Evolutionary conservation across 176 grass and related monocot genomes (phyloP), one percentile per base, ranked within the genome.

Genomic region (Oryza nivara): DNA sequence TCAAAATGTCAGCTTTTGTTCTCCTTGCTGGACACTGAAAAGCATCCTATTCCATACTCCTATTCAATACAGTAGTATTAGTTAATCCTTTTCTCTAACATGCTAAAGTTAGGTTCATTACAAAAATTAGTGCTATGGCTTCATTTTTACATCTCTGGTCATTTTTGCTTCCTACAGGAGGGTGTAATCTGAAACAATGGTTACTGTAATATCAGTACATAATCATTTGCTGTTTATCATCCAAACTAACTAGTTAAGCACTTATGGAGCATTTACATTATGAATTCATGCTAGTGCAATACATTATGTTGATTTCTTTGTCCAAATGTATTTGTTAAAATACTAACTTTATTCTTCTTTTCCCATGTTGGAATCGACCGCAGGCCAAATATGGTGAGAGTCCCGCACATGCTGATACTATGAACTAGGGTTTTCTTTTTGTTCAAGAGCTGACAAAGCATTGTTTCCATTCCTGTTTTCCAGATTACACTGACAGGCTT

Each of bases 401-500:
- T 72, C 86, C 82, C 80, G 38, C 30, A 38, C 20, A 30, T 44
- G 25, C 45, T 89, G 34, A 9, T 45, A 15, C 67, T 23, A n/a
- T 67, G 19, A 47, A 10, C 49, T 9, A 63, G 45, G n/a, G 3
- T 84, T 46, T 92, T 43, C 17, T 90, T 43, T 74, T 43, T 70
- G 22, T 92, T 86, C 6, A 72, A 54, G 34, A 64, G 10, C 19
- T 78, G 47, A 66, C 23, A 68, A 26, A 80, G 40, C 49, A 52
- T 41, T 26, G 16, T 9, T 66, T 71, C 9, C 68, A 73, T 54
- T 78, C 43, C 22, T 56, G 16, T 30, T 81, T 80, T 85, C 11
- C 80, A 98, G 91, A 98, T 98, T 86, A 95, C 96, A 40, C 70
- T 98, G 65, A 98, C 80, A 69, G 96, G 91, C 14, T 95, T 98